Conservation (phyloP, 345 rosid species). For the Salix suchowensis region DNA sequence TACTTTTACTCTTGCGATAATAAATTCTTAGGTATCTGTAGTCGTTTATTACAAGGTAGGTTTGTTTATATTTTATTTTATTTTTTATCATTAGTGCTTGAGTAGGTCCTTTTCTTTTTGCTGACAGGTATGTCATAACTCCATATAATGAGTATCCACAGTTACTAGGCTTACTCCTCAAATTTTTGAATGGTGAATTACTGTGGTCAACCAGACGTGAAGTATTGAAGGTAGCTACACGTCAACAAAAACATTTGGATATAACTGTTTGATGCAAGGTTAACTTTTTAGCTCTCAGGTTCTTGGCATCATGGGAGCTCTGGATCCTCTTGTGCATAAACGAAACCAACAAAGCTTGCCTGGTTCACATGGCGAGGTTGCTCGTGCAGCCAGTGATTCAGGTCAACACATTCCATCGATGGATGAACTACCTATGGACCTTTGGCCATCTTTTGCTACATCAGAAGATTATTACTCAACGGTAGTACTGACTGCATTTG, state of each 20-base stretch:
- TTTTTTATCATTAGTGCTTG: background rate
- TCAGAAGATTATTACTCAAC: conserved; percentile 95
- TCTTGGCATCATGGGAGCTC: conserved; percentile 97
- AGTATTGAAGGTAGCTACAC: conserved; percentile 79
- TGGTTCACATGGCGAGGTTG: conserved; percentile 84
- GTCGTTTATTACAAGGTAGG: background rate
- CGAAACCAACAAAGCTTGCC: conserved; percentile 73
- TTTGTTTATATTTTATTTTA: background rate
- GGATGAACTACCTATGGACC: conserved; percentile 88
- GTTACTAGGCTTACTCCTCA: conserved; percentile 90
- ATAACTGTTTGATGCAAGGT: conserved; percentile 25
- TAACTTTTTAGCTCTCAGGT: conserved; percentile 50
- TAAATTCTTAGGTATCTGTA: background rate
- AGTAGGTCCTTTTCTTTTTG: background rate
- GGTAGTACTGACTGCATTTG: conserved; percentile 39
- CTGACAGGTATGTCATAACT: conserved; percentile 81
- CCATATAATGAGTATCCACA: conserved; percentile 90
- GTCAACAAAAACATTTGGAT: conserved; percentile 14
- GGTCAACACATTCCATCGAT: conserved; percentile 83
- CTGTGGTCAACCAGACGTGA: conserved; percentile 96
- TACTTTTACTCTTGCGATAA: background rate
- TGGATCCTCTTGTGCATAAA: conserved; percentile 94
- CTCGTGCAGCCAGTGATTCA: conserved; percentile 85
- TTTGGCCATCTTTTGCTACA: conserved; percentile 89
- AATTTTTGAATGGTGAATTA: conserved; percentile 91